Conservation (phyloP, 257 asterid species). For the Oldenlandia corymbosa region DNA sequence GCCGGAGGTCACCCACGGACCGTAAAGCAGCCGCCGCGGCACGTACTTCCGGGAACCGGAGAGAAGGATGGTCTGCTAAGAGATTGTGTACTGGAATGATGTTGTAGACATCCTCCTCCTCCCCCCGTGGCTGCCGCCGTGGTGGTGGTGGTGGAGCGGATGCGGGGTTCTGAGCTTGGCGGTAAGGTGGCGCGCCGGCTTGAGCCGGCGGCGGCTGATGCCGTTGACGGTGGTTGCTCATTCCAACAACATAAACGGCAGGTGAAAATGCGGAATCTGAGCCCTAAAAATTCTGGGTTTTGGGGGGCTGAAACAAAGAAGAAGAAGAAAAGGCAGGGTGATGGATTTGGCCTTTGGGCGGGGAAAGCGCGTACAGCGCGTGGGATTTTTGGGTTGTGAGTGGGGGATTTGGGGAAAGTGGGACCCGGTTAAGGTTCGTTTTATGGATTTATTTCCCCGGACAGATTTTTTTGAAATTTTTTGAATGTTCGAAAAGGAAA, state of each 20-base stretch:
- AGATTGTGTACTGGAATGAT: constrained; percentile 81
- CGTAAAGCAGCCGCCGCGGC: constrained; percentile 80
- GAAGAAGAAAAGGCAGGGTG: neutral
- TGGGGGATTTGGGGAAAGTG: neutral
- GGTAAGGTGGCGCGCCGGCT: constrained; percentile 14
- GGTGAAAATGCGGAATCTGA: constrained; percentile 23
- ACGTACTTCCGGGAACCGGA: constrained; percentile 89
- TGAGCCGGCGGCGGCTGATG: constrained; percentile 26
- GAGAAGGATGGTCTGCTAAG: constrained; percentile 91
- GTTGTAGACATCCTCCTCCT: constrained; percentile 44
- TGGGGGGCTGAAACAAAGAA: neutral
- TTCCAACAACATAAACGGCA: constrained; percentile 46
- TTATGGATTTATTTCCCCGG: too few relatives aligned
- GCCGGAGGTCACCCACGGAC: constrained; percentile 79
- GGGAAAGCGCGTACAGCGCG: neutral
- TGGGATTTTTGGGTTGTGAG: constrained; percentile 10
- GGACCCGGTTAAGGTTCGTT: neutral
- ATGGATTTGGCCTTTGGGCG: too few relatives aligned
- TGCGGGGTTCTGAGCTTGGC: neutral
- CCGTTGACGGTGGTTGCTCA: constrained; percentile 45
- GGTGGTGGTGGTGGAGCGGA: constrained; percentile 5
- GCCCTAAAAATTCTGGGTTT: neutral
- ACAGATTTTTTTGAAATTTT: too few relatives aligned
- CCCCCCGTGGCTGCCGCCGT: constrained; percentile 15
- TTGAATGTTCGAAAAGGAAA: too few relatives aligned